Conservation (phyloP, 2,329 filamentous ascomycete genomes). For the Aspergillus melleus region DNA sequence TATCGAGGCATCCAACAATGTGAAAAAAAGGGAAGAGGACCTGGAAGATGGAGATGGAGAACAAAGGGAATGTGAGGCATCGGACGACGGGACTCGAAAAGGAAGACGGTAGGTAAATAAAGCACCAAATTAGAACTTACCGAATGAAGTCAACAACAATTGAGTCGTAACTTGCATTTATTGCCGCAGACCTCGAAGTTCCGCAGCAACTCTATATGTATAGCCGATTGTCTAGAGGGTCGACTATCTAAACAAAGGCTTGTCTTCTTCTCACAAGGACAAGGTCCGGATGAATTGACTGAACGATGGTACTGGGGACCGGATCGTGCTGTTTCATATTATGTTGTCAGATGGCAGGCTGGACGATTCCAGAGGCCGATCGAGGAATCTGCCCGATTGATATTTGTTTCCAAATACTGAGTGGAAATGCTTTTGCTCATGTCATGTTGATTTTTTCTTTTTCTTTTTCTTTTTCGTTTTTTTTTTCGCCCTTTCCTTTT, state of each 20-base stretch:
- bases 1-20: background rate
- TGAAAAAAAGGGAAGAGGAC: background rate
- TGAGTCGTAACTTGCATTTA: constrained; percentile 21
- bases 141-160: constrained; percentile 5
- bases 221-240: constrained; percentile 7
- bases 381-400: constrained; percentile 23
- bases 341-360: background rate
- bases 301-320: background rate
- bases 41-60: background rate
- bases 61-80: background rate
- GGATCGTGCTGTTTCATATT: background rate
- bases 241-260: constrained; percentile 4
- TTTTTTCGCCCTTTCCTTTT: constrained; percentile 1
- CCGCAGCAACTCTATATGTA: constrained; percentile 19
- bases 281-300: background rate
- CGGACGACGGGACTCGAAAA: background rate
- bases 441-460: constrained; percentile 11
- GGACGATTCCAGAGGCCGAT: constrained; percentile 2
- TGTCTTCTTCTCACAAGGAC: background rate
- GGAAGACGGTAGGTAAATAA: constrained; percentile 7
- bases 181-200: constrained; percentile 16
- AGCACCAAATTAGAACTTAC: constrained; percentile 19
- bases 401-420: constrained; percentile 25
- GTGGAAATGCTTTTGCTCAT: constrained; percentile 14
- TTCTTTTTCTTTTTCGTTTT: constrained; percentile 1